Percentiles rank a stretch among this genome's conserved stretches.
Conservation (phyloP, 2,329 filamentous ascomycete species). For the Calonectria hawksworthii region DNA sequence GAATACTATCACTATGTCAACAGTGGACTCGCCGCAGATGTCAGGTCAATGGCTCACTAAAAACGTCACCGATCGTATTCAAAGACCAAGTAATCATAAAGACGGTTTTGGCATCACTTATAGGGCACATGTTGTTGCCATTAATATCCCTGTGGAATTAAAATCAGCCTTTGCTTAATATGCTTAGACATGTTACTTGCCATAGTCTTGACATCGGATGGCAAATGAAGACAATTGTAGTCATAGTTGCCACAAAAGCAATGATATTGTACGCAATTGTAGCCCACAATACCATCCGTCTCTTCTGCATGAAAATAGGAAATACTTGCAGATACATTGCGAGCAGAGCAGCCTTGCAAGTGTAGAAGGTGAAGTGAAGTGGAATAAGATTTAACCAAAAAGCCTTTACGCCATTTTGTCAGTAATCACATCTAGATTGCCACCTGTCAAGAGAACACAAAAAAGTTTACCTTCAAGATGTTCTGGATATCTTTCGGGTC, state of each 20-base stretch:
- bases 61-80: background rate
- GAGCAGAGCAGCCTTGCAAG: background rate
- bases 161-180: background rate
- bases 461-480: background rate
- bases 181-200: background rate
- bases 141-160: background rate
- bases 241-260: background rate
- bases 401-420: background rate
- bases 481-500: background rate
- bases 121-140: background rate
- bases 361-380: background rate
- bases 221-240: background rate
- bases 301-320: background rate
- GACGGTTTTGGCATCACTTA: background rate
- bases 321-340: background rate
- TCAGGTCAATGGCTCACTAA: background rate
- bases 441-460: background rate
- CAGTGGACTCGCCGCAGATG: accelerated
- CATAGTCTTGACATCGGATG: background rate
- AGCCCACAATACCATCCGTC: background rate
- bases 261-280: background rate
- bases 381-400: background rate
- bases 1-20: background rate
- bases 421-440: background rate
- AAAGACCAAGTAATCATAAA: background rate